Evolutionary conservation across 352 stramenopile genomes (phyloP), one percentile per base, ranked within the genome.

Genomic region (Pythium scleroteichum): DNA sequence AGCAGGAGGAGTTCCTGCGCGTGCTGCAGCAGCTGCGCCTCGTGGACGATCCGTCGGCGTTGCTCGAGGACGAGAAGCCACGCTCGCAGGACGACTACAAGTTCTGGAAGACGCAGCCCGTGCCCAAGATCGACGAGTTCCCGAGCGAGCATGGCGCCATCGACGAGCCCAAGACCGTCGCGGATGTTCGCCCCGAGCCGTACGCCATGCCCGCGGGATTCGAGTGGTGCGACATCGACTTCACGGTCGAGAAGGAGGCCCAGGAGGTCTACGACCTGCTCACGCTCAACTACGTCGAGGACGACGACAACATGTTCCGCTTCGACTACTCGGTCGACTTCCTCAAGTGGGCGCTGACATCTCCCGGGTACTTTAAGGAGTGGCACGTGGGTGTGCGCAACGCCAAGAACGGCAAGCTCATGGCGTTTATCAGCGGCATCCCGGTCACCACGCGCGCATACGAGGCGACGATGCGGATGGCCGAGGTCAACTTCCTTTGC

Each of bases 401-500:
- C 24, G 75, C 69, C 12, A 90, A 96, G 56, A 97, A 68, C 24
- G 75, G 85, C 53, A 97, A 98, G 68, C 87, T 99, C 26, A 89
- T 99, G 59, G 97, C 92, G 4, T 98, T 99, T 64, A 99, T 99
- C 75, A 97, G 85, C 14, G 97, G 82, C 12, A 93, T 99, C 50
- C 97, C 97, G 1, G 94, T 87, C 53, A 85, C 70, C 45, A 71
- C 91, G 4, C 66, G 73, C 33, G 87, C 90, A 14, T 83, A 92
- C 64, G 52, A 65, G 1, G 19, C 79, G 8, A 64, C 42, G 12
- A 46, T 90, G 33, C n/a, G 48, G 0, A 85, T 92, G 72, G 95
- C 96, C 4, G 95, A 99, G 72, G 98, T 99, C 53, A 99, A 99
- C 74, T 99, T 99, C 71, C 79, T 99, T 7, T 99, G 97, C 72